A percentile compares a stretch with the other conserved stretches of the same genome.
Evolutionary conservation across 1,284 basidiomycete genomes (phyloP).

Genomic region (Austroboletus rostrupii): DNA sequence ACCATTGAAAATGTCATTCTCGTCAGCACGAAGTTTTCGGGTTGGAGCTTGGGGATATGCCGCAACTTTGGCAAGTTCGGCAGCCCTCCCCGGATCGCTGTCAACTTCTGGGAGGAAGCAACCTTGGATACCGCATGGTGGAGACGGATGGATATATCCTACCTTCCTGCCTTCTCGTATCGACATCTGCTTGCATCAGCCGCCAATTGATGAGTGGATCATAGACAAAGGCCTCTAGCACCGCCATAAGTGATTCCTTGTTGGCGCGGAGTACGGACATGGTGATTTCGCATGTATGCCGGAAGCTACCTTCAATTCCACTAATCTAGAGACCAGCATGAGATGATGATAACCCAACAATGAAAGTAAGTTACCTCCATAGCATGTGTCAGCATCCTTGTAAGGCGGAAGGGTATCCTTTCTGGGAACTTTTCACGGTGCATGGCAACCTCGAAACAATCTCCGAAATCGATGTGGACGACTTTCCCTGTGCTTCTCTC

Average conservation of each 20-base stretch:
- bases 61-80: constrained; percentile 62
- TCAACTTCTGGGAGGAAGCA: constrained; percentile 32
- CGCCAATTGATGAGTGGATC: constrained; percentile 89
- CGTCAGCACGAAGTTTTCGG: constrained; percentile 74
- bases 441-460: constrained; percentile 94
- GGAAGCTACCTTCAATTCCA: constrained; percentile 97
- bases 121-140: background rate
- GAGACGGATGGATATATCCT: background rate
- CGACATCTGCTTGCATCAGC: constrained; percentile 72
- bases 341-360: constrained; percentile 10
- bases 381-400: constrained; percentile 97
- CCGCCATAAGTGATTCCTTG: constrained; percentile 96
- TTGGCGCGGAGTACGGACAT: constrained; percentile 97
- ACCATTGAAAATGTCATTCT: constrained; percentile 83
- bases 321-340: constrained; percentile 60
- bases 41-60: constrained; percentile 73
- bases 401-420: constrained; percentile 97
- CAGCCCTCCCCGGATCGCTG: constrained; percentile 49
- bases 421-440: constrained; percentile 98
- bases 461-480: constrained; percentile 96
- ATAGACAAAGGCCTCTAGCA: constrained; percentile 93
- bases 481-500: constrained; percentile 94
- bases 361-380: constrained; percentile 77
- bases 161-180: constrained; percentile 62
- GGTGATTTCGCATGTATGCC: constrained; percentile 93